Evolutionary conservation across 805 yeast species (phyloP), one percentile per base, ranked within the genome.

Genomic region (Ogataea ganodermae): DNA sequence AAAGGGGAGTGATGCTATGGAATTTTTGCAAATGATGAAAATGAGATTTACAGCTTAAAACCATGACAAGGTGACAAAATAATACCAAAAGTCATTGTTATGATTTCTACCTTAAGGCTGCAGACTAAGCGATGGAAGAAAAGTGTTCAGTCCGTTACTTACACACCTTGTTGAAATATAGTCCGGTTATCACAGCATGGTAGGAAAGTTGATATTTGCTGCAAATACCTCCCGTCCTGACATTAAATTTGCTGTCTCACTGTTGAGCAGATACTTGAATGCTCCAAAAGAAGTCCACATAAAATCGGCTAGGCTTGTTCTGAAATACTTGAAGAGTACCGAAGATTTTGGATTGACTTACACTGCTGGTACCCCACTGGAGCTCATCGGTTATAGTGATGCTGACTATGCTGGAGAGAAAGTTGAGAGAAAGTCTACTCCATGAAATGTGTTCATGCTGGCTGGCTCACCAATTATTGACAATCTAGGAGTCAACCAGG

Each of bases 241-340:
- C 18, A 22, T 21, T 35, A 23, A 17, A 10, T 22, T 21, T 35
- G 28, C 39, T 4, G 39, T 35, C 22, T 35, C 39, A 6, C 14
- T 35, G 39, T 12, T 35, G 17, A 22, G 39, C 28, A 35, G 18
- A 21, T 22, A 35, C 18, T 35, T 47, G 13, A 26, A 40, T 16
- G 43, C 24, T 12, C 51, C 48, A 12, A 26, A 30, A 16, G 42
- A 44, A 21, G 14, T 28, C 6, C 51, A 48, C 22, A 8, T 35
- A 26, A 39, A 44, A 31, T 45, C 48, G 18, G 47, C 45, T 4
- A 40, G 40, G 20, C 36, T 37, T 18, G 47, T 47, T 18, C 32
- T 47, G 3, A 26, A 52, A 26, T 56, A 56, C 24, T 18, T 51
- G n/a, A 49, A 49, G 44, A 54, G 56, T 4, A 47, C 56, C 14